Base-by-base conservation (phyloP, 164 flowering plant genomes). In the Chimonanthus salicifolius region DNA sequence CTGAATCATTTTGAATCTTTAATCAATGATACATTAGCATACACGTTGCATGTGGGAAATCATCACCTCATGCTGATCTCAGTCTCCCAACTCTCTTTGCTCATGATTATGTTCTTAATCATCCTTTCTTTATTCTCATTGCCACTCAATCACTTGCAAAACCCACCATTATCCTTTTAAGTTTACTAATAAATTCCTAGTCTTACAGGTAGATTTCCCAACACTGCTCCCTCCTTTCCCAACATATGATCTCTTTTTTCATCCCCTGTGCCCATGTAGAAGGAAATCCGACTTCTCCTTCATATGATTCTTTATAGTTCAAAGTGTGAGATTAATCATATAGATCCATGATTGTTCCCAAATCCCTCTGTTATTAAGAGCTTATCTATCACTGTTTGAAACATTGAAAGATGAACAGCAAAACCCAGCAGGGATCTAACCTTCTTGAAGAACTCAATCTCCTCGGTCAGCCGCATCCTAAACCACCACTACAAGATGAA, bases 401-500 rank as follows among this genome's bases (percentile, higher is more conserved):
- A 68, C 47, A 16, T 48, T 47, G 45, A 68, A 65, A 68, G 18
- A 68, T 48, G 58, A 68, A 47, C 54, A 48, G 13, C 44, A 47
- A 48, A 68, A 6, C 43, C 43, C 70, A 68, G 18, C 50, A 47
- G 4, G 70, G 54, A 68, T 5, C 20, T 68, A 71, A 62, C 33
- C 65, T 48, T 62, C 11, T 45, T 13, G 67, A 62, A 50, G 74
- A 62, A 45, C n/a, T 60, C 6, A 54, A 71, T n/a, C 46, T 71
- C 49, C 74, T 62, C 45, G 51, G 7, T 33, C 60, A 6, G 54
- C 6, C 47, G 43, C 51, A 6, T 8, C 43, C 33, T 2, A 13
- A 62, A n/a, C 3, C 9, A 21, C 44, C 67, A 7, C 15, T 46
- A 11, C 2, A 33, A 68, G 21, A 10, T 18, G 9, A 21, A 21